These are phyloP conservation scores for Camptophora hylomeconis DNA, from an alignment of 2,329 filamentous ascomycete genomes.

Conservation along the genomic window DNA sequence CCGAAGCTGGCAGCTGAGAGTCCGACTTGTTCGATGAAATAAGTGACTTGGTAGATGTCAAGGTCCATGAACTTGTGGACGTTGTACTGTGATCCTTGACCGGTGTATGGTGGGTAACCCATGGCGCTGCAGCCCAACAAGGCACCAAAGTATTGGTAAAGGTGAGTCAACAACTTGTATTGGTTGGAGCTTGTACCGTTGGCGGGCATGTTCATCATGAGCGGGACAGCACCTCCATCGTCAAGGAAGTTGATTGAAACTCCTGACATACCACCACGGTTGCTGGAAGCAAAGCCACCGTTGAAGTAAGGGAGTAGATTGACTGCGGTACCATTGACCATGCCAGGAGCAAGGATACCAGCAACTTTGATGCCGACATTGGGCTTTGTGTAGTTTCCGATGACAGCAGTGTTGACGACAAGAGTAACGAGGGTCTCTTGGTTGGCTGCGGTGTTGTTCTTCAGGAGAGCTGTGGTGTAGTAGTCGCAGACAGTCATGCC, in stretches of 20 bases:
- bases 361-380: conserved; percentile 41
- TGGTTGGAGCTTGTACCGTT: conserved; percentile 39
- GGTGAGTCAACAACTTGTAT: conserved; percentile 47
- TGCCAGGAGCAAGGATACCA: conserved; percentile 42
- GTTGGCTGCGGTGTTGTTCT: conserved; percentile 46
- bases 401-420: conserved; percentile 50
- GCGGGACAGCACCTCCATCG: conserved; percentile 42
- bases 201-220: conserved; percentile 43
- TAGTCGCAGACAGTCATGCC: conserved; percentile 48
- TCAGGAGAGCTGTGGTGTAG: conserved; percentile 44
- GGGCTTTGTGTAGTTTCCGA: conserved; percentile 47
- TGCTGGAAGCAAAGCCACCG: conserved; percentile 41
- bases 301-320: conserved; percentile 48
- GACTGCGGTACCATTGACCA: conserved; percentile 38
- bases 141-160: conserved; percentile 49
- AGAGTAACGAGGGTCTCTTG: conserved; percentile 43
- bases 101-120: conserved; percentile 37
- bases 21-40: conserved; percentile 44
- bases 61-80: conserved; percentile 42
- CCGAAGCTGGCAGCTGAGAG: conserved; percentile 46
- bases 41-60: conserved; percentile 37
- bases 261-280: conserved; percentile 31
- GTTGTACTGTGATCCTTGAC: conserved; percentile 19
- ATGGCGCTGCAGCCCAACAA: conserved; percentile 41
- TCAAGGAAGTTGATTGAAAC: conserved; percentile 48